Evolutionary conservation across 495 filamentous ascomycete genomes (phyloP).

Genomic region (Daldinia bambusicola): DNA sequence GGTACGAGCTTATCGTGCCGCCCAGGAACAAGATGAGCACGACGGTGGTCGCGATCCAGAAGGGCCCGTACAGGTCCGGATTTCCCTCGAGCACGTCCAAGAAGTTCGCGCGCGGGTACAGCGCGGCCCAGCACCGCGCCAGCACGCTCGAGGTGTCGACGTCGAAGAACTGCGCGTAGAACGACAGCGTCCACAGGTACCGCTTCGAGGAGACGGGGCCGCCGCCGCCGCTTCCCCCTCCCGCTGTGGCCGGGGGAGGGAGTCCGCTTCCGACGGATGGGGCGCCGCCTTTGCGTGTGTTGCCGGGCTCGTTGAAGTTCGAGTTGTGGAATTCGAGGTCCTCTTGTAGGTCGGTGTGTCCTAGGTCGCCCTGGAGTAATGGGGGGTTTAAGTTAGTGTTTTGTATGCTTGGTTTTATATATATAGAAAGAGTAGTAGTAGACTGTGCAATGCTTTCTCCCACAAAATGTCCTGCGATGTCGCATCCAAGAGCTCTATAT

Average conservation of each 20-base stretch:
- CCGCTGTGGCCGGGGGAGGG: not conserved
- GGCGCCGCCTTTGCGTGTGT: conserved; percentile 57
- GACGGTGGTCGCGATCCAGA: conserved; percentile 99
- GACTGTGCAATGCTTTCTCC: too few species aligned
- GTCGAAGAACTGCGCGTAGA: conserved; percentile 98
- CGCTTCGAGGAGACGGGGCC: conserved; percentile 71
- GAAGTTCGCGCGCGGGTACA: conserved; percentile 92
- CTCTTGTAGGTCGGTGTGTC: conserved; percentile 96
- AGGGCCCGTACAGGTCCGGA: conserved; percentile 91
- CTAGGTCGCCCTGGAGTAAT: conserved; percentile 83
- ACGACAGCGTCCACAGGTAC: conserved; percentile 89
- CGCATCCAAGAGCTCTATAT: conserved; percentile 8
- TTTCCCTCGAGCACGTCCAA: conserved; percentile 97
- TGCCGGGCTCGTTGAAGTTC: conserved; percentile 66
- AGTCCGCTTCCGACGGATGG: not conserved
- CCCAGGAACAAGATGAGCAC: conserved; percentile 94
- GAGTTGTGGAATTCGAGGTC: conserved; percentile 99
- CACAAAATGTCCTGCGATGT: not conserved
- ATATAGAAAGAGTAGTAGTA: not conserved
- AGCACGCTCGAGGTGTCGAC: conserved; percentile 92
- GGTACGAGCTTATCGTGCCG: conserved; percentile 91
- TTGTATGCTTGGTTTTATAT: not conserved
- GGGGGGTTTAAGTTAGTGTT: not conserved
- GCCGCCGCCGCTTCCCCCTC: conserved; percentile 51
- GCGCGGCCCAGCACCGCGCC: conserved; percentile 79